Conservation (phyloP, 305 asterid species). For the Stenogyne calaminthoides region DNA sequence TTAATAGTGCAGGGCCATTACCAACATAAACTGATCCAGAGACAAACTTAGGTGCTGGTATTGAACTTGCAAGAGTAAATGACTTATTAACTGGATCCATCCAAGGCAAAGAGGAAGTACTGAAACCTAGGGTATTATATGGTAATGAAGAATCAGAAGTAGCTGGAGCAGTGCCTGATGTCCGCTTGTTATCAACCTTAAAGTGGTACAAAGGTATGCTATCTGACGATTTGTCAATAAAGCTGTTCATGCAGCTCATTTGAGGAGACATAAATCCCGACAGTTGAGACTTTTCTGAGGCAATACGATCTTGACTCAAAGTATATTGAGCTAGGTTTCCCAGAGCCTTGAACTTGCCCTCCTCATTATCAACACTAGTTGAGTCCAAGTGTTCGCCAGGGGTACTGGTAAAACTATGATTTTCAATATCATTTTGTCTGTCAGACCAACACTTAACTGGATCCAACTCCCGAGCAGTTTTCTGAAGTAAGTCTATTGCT, state of each 20-base stretch:
- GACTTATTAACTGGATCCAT: slow-evolving; percentile 87
- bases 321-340: slow-evolving; percentile 56
- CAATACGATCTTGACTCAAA: slow-evolving; percentile 48
- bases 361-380: slow-evolving; percentile 48
- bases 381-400: slow-evolving; percentile 42
- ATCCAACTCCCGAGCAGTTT: slow-evolving; percentile 74
- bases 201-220: slow-evolving; percentile 92
- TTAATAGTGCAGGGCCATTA: slow-evolving; percentile 67
- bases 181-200: slow-evolving; percentile 73
- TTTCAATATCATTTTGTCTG: slow-evolving; percentile 52
- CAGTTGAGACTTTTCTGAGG: slow-evolving; percentile 85
- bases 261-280: slow-evolving; percentile 97
- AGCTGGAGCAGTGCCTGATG: slow-evolving; percentile 49
- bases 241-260: slow-evolving; percentile 87
- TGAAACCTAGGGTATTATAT: slow-evolving; percentile 65
- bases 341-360: slow-evolving; percentile 54
- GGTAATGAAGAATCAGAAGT: slow-evolving; percentile 69
- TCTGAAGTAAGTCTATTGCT: slow-evolving; percentile 69
- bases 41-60: slow-evolving; percentile 77
- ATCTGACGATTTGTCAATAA: slow-evolving; percentile 85
- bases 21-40: slow-evolving; percentile 82
- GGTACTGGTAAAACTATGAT: slow-evolving; percentile 40
- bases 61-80: slow-evolving; percentile 79
- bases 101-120: slow-evolving; percentile 92
- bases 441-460: slow-evolving; percentile 68